Evolutionary conservation across 495 filamentous ascomycete species (phyloP), one percentile per base, ranked within the genome.

Genomic region (Ramalina peruviana): DNA sequence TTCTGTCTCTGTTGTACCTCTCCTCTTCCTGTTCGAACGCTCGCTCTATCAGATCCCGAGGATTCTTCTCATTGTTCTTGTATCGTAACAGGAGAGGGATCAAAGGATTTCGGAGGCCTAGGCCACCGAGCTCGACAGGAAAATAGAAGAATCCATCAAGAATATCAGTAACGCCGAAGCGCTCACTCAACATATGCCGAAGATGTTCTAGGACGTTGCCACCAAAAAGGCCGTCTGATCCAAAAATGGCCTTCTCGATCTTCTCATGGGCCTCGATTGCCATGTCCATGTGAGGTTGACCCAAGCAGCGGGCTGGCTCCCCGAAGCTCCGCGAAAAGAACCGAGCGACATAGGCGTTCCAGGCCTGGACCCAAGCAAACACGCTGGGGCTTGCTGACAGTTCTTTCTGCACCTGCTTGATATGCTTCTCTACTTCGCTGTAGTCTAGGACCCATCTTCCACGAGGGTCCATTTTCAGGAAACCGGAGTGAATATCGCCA

Each of bases 271-370:
- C 72, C 13, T 57, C 50, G n/a, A 80, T 66, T 49, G 78, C 74
- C 51, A 67, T 65, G 44, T 80, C 72, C 19, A 80, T 66, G 51
- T 81, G 78, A 16, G 65, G 56, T 33, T 61, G 65, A 0, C 78
- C 78, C 49, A 79, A 77, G 54, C 75, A 80, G 45, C 74, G 67
- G 0, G 78, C 74, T 0, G 75, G 68, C 49, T 73, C 66, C 1
- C 76, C 78, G 40, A 82, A 79, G 41, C 78, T 80, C 49, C 65
- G 69, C 27, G 67, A 68, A 60, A 82, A 79, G 55, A 81, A 82
- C 1, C 67, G 69, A 3, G 68, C 69, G 16, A 70, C 72, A 50
- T 76, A 81, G 25, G 40, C 30, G 36, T 56, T 64, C 72, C 76
- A 82, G 3, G 71, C 76, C 43, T 78, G 71, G 17, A 81, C 70